phyloP scores from a whole-genome alignment of 1,284 basidiomycete genomes.

The Trametes versicolor region DNA sequence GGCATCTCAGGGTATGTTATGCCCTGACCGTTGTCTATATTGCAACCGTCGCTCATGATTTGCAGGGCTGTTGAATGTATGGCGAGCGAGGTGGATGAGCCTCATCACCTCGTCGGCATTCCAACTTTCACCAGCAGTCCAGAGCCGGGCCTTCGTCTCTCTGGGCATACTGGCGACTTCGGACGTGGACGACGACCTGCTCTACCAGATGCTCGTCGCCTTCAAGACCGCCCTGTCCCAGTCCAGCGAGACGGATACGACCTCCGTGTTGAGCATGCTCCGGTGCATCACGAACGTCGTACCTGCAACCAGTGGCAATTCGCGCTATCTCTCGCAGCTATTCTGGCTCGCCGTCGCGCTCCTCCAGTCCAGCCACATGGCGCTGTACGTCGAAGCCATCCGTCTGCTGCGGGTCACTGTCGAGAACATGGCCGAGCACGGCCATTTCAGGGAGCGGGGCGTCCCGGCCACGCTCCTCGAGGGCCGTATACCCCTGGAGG shows the following conservation, averaged over 20 bases:
- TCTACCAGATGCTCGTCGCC: slow-evolving; percentile 90
- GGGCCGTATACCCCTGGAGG: slow-evolving; percentile 70
- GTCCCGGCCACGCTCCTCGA: slow-evolving; percentile 72
- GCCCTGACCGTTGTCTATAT: slow-evolving; percentile 1
- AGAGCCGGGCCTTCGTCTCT: slow-evolving; percentile 89
- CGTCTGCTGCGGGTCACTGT: slow-evolving; percentile 72
- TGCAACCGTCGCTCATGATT: not conserved
- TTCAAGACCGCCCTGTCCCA: slow-evolving; percentile 73
- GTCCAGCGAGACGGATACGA: slow-evolving; percentile 76
- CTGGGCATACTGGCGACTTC: slow-evolving; percentile 83
- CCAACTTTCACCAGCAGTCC: slow-evolving; percentile 90
- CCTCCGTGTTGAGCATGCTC: slow-evolving; percentile 86
- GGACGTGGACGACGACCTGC: slow-evolving; percentile 87
- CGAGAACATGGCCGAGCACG: slow-evolving; percentile 71
- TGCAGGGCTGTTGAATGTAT: slow-evolving; percentile 87
- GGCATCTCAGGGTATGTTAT: slow-evolving; percentile 66
- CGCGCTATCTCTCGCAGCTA: slow-evolving; percentile 77
- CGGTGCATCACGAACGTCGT: slow-evolving; percentile 85
- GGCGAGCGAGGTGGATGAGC: slow-evolving; percentile 95
- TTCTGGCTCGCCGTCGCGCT: slow-evolving; percentile 90
- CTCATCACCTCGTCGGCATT: slow-evolving; percentile 93
- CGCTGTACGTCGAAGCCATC: slow-evolving; percentile 78
- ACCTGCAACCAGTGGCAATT: slow-evolving; percentile 72
- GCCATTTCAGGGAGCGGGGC: slow-evolving; percentile 61
- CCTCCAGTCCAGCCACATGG: slow-evolving; percentile 79